These are phyloP conservation scores for Penicillium daleae DNA, from an alignment of 495 filamentous ascomycete species.

Conservation along the genomic window DNA sequence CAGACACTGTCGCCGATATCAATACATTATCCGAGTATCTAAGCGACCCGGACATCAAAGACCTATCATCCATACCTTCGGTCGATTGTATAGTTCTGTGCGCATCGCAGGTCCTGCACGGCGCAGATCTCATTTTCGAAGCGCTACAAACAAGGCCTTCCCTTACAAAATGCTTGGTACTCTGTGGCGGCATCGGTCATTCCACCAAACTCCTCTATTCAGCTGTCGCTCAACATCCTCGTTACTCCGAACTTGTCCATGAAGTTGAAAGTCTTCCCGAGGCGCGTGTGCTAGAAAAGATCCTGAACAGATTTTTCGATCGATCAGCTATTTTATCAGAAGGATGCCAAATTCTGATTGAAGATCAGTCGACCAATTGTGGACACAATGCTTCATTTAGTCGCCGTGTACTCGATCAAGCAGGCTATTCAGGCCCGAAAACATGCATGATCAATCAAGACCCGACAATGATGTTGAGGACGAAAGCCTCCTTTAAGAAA, in stretches of 20 bases:
- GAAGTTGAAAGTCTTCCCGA: conserved; percentile 34
- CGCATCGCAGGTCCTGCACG: conserved; percentile 30
- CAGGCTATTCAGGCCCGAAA: conserved; percentile 17
- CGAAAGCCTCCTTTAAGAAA: conserved; percentile 39
- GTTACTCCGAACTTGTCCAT: conserved; percentile 22
- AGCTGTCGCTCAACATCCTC: conserved; percentile 31
- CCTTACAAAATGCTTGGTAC: conserved; percentile 34
- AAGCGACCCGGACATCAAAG: background rate
- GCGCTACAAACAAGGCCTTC: conserved; percentile 19
- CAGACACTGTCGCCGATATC: background rate
- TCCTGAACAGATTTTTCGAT: conserved; percentile 33
- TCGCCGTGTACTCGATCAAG: conserved; percentile 30
- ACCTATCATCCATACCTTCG: background rate
- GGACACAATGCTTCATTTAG: conserved; percentile 37
- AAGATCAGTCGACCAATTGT: conserved; percentile 44
- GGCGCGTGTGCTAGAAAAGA: conserved; percentile 35
- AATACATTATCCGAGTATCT: background rate
- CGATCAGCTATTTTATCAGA: conserved; percentile 13
- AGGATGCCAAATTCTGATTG: conserved; percentile 36
- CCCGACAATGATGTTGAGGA: conserved; percentile 43
- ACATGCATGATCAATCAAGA: conserved; percentile 40
- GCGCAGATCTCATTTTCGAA: conserved; percentile 25
- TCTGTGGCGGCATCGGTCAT: conserved; percentile 46
- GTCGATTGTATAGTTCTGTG: conserved; percentile 36
- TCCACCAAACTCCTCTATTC: conserved; percentile 40